These are phyloP conservation scores for Saccharomyces hybrid DNA, from an alignment of 1,139 yeast genomes.

Conservation along the genomic window DNA sequence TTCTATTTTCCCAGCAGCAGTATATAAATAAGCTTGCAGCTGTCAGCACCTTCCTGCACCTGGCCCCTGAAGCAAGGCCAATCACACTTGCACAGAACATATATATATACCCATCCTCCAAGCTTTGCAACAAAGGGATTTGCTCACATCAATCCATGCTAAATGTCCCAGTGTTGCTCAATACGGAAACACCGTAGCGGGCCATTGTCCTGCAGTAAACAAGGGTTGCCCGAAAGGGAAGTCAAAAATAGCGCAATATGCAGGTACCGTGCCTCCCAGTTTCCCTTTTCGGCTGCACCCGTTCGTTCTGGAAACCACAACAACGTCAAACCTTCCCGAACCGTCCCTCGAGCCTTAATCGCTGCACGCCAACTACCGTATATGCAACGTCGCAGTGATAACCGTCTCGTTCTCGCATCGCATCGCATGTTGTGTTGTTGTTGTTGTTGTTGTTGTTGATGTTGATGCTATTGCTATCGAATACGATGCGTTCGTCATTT, in stretches of 20 bases:
- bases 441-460: neutral
- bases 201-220: conserved; percentile 8
- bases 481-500: neutral
- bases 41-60: neutral
- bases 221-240: conserved; percentile 8
- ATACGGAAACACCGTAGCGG: neutral
- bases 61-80: neutral
- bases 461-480: neutral
- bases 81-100: neutral
- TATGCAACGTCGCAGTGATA: neutral
- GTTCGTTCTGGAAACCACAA: conserved; percentile 1
- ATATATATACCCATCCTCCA: neutral
- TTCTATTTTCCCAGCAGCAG: neutral
- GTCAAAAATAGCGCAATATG: conserved; percentile 5
- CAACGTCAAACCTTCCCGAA: neutral
- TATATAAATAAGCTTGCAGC: neutral
- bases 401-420: neutral
- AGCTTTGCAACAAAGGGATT: neutral
- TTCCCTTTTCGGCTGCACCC: conserved; percentile 1
- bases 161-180: neutral
- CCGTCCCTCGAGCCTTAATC: neutral
- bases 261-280: conserved; percentile 6
- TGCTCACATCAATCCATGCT: neutral
- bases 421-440: neutral
- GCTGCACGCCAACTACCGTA: neutral